Evolutionary conservation across 306 rosid species (phyloP).

Genomic region (Fagus crenata): DNA sequence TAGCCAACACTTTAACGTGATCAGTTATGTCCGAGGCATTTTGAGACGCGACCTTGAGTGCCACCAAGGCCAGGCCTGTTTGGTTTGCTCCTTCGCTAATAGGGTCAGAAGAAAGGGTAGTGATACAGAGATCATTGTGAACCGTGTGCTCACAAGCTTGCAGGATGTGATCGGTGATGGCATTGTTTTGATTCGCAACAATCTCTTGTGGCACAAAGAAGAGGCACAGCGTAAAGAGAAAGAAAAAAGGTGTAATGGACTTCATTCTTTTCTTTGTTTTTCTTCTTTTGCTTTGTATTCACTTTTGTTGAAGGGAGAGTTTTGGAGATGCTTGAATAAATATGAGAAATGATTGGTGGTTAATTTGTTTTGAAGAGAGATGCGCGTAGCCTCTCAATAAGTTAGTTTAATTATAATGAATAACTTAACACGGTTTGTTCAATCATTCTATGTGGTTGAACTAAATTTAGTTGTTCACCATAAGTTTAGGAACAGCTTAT

Average conservation of each 20-base stretch:
- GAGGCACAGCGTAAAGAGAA: constrained; percentile 26
- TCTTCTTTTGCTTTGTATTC: background rate
- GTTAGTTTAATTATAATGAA: background rate
- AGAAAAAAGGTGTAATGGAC: constrained; percentile 1
- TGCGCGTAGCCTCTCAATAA: background rate
- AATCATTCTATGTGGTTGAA: background rate
- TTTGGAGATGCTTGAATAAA: background rate
- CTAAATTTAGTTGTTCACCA: background rate
- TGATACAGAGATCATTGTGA: background rate
- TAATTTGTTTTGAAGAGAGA: background rate
- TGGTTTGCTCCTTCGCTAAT: background rate
- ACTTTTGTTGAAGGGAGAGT: background rate
- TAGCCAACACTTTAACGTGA: constrained; percentile 16
- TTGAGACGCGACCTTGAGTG: constrained; percentile 8
- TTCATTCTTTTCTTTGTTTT: constrained; percentile 33
- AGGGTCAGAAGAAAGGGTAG: constrained; percentile 8
- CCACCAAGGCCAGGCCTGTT: constrained; percentile 18
- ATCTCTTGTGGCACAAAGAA: constrained; percentile 14
- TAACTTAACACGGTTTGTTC: background rate
- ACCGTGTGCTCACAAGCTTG: constrained; percentile 9
- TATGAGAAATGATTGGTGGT: background rate
- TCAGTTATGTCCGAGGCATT: constrained; percentile 16
- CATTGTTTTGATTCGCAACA: background rate
- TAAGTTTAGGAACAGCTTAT: background rate
- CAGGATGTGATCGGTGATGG: background rate